Evolutionary conservation across 202 grass and related monocot genomes (phyloP).

Genomic region (Miscanthus sacchariflorus): DNA sequence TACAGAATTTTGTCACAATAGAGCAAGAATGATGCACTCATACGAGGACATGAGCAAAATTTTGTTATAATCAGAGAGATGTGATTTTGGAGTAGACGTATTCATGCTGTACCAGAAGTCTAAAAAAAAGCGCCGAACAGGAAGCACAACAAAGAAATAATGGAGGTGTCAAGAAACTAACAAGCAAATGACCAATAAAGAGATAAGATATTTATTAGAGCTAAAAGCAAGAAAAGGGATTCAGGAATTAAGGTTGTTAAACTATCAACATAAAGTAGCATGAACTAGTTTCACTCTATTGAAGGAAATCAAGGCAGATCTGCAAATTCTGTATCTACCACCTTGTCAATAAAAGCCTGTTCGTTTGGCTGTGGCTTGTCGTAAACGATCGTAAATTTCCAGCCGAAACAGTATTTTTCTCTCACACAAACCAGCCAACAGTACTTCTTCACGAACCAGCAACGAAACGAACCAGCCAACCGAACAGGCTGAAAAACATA

Average conservation of each 20-base stretch:
- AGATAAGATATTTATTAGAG: not conserved
- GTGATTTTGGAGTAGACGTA: not conserved
- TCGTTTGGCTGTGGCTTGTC: too few relatives aligned
- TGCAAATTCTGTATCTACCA: slow-evolving; percentile 5
- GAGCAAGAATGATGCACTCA: slow-evolving; percentile 2
- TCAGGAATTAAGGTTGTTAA: not conserved
- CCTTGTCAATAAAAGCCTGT: not conserved
- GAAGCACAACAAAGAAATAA: slow-evolving; percentile 31
- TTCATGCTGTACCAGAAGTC: not conserved
- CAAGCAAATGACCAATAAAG: slow-evolving; percentile 19
- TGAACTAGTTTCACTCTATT: slow-evolving; percentile 10
- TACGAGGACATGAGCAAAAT: not conserved
- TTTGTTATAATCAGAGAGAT: not conserved
- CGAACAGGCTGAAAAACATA: not conserved
- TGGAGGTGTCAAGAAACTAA: slow-evolving; percentile 11
- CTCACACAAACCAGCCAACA: too few relatives aligned
- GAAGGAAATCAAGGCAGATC: slow-evolving; percentile 5
- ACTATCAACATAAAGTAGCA: not conserved
- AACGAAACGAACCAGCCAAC: too few relatives aligned
- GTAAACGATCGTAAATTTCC: too few relatives aligned
- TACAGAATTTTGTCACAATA: slow-evolving; percentile 22
- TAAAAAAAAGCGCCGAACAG: not conserved
- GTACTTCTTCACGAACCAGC: too few relatives aligned
- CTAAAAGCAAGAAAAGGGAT: slow-evolving; percentile 16
- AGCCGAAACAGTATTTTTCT: too few relatives aligned